Base-by-base conservation (phyloP, 768 basidiomycete genomes). In the Agrocybe praecox region DNA sequence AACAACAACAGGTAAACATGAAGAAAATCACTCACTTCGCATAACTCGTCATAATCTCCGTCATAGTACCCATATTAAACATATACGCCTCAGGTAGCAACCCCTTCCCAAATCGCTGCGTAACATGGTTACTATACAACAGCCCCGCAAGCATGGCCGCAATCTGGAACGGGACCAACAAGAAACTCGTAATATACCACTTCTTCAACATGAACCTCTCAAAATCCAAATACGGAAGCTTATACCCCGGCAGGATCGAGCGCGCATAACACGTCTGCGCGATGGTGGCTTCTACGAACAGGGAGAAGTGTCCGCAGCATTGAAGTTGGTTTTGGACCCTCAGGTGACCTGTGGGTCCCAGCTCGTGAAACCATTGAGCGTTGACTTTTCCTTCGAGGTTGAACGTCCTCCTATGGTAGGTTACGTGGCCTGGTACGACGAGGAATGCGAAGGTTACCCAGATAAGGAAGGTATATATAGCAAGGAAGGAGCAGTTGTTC, bases 21-120 rank as follows among this genome's bases (percentile, higher is more conserved):
- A 29, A 29, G 9, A 29, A 29, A 29, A 29, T 5, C 4, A 29
- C 26, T 29, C 26, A 29, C 26, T 29, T 29, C 26, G 26, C 26
- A 29, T 29, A 29, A 29, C 26, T 29, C 26, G 4, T 9, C 26
- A 29, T 29, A 29, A 29, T 89, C 22, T 87, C 81, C 0, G 85
- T 88, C 84, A 93, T 89, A 47, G 80, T 84, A 55, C 74, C 80
- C 75, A 82, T 72, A 67, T 86, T 85, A 29, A 94, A 76, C 42
- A 89, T 76, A 67, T 94, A 94, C 24, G 85, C 82, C 76, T 90
- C 87, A 22, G 91, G 92, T 81, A 89, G 92, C 85, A 93, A 86
- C 45, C 92, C 92, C 75, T 92, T 93, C 1, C 91, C 90, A 68
- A 94, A 93, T 32, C 91, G 76, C 63, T 92, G 92, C 46, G 90